Conservation (phyloP, 208 protist genomes). For the Blechomonas ayalai region DNA sequence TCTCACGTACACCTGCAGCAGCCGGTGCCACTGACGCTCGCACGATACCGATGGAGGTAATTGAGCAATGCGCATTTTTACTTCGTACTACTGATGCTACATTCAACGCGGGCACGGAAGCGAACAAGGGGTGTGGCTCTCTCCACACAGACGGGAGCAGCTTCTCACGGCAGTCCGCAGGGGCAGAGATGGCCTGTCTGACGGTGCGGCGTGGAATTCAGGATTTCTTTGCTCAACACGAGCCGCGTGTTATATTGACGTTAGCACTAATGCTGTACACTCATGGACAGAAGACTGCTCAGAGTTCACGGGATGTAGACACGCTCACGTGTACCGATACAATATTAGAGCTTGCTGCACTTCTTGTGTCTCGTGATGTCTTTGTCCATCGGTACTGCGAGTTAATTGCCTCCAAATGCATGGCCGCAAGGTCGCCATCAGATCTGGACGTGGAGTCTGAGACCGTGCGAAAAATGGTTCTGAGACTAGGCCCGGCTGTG, state of each 20-base stretch:
- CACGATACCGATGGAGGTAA: constrained; percentile 13
- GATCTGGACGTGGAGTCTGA: constrained; percentile 41
- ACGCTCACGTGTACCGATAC: constrained; percentile 43
- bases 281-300: constrained; percentile 11
- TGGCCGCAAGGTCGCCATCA: constrained; percentile 14
- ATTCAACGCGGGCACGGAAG: too few relatives aligned
- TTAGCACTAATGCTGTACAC: constrained; percentile 46
- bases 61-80: constrained; percentile 23
- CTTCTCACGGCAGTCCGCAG: constrained; percentile 9
- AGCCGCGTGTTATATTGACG: constrained; percentile 35
- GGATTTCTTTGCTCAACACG: constrained; percentile 36
- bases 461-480: constrained; percentile 32
- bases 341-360: constrained; percentile 57
- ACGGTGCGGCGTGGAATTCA: constrained; percentile 44
- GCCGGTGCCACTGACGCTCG: neutral
- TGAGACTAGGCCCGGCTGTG: constrained; percentile 34
- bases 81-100: constrained; percentile 28
- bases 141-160: neutral
- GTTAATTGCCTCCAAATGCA: constrained; percentile 36
- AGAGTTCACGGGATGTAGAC: neutral
- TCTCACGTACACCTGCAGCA: too few relatives aligned
- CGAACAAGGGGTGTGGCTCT: neutral
- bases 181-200: constrained; percentile 9
- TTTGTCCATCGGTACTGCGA: constrained; percentile 51
- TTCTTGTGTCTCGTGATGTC: constrained; percentile 49